Evolutionary conservation across 2,329 filamentous ascomycete species (phyloP), one percentile per base, ranked within the genome.

Genomic region (Aspergillus aculeatinus): DNA sequence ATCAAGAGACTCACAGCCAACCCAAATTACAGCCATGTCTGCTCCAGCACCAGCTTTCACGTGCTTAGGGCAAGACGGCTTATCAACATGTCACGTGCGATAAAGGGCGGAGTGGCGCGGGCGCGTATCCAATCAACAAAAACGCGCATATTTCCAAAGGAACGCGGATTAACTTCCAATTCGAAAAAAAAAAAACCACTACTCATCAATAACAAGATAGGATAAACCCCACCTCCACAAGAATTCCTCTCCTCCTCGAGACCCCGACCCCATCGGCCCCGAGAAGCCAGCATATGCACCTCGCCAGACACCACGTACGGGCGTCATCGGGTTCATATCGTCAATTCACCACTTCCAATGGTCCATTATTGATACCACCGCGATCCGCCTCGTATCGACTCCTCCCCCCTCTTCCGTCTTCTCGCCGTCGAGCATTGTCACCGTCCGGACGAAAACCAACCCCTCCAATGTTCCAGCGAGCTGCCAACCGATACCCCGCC

Each of bases 401-500:
- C 12, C 11, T 16, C 11, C 14, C 33, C 12, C 14, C 12, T 16
- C 33, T 6, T 12, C 33, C 2, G 33, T 16, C 33, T 2, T 16
- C 33, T 35, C 10, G 33, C 1, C 12, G 33, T 35, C 33, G 33
- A 44, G n/a, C 14, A 16, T 19, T 19, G 39, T 19, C 39, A 10
- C 5, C 14, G 48, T 48, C 60, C 58, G 48, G 55, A 51, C 51
- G 48, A 55, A 42, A 63, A 66, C 54, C 63, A 66, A 44, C n/a
- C 12, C 14, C 51, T 48, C 60, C 62, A 6, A 79, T 79, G 76
- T 79, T 79, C 55, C 73, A 73, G 48, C 77, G 76, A 61, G 76
- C 76, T n/a, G 69, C 77, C 7, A 71, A 74, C 55, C 72, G 76
- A 39, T 74, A 77, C 65, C 67, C 75, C 6, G 72, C 66, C 27